Evolutionary conservation across 768 basidiomycete species (phyloP), one percentile per base, ranked within the genome.

Genomic region (Serendipita sp.): DNA sequence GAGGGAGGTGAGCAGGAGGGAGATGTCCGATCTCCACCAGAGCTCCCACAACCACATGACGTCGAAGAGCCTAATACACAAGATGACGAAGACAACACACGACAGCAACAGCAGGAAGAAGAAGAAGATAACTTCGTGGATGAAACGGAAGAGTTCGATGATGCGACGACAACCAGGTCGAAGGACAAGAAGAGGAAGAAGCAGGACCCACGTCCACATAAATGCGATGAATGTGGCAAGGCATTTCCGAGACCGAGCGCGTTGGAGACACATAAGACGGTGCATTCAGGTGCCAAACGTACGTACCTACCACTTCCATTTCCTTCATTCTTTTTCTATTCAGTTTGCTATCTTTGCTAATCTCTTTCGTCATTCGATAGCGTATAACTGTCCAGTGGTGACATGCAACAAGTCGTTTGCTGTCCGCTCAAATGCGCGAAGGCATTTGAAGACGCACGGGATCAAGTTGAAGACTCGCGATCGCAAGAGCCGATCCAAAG

Each of bases 401-500:
- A 77, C 78, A 38, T 91, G 89, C 71, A 73, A 75, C 35, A 85
- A 85, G 70, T 79, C 77, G 2, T 91, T 90, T 69, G 83, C 85
- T 18, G 88, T 90, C 16, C 82, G 86, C 11, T 90, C 88, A 5
- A 91, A 91, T 69, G 87, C 87, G 15, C 87, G 84, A 72, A 80
- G 88, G 38, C 88, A 91, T 70, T 78, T 88, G 44, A 84, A 86
- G 51, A 89, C 85, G 1, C 88, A 91, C 68, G 85, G 85, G 30
- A 78, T 85, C 48, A 47, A 52, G 28, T n/a, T 52, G 47, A 36
- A 65, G 30, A 56, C 47, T 16, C 64, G 52, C 35, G 47, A 36
- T n/a, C 34, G 46, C 30, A 28, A 13, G 23, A 46, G 13, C n/a
- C 46, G 28, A 60, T 10, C 16, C 13, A 60, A 60, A 30, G 56